Base-by-base conservation (phyloP, 768 basidiomycete species). In the Boletus huronensis region DNA sequence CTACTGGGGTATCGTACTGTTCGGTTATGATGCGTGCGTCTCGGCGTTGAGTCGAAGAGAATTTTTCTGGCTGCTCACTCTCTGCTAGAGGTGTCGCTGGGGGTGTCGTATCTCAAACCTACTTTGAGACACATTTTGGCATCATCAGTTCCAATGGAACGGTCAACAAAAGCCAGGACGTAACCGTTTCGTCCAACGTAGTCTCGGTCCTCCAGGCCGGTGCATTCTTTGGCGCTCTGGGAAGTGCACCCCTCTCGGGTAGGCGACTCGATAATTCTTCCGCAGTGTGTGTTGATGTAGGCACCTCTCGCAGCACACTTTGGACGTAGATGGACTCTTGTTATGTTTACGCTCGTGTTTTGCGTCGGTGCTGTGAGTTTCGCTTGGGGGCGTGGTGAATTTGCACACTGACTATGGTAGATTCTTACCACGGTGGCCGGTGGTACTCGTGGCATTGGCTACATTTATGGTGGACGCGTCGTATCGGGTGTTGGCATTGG, bases 151-250 rank as follows among this genome's bases (percentile, higher is more conserved):
- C 72, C 1, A 67, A 80, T 50, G 82, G 82, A 23, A 62, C 61
- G 1, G 65, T 69, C 39, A 70, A 84, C 65, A 62, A 65, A 21
- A 57, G 57, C 23, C 69, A 74, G 35, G 60, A 69, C 19, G 79
- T 86, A 52, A 72, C 76, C 5, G 75, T 93, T n/a, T 85, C 85
- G 0, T 86, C 87, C 40, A 91, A 89, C 59, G 85, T 95, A 40
- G 93, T 94, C 17, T 90, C 92, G 3, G 88, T 93, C 5, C 77
- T 94, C 10, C 92, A 93, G 66, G 89, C 84, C 5, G 90, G 90
- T 11, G 89, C 90, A 1, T 93, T 93, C 78, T 93, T 93, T 64
- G 93, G 92, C 53, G 89, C 91, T 14, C 67, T 95, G 6, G 79
- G 80, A 10, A 85, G 84, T 59, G 86, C 87, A 1, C 86, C 85